Evolutionary conservation across 1,284 basidiomycete species (phyloP).

Genomic region (Boletus smithii): DNA sequence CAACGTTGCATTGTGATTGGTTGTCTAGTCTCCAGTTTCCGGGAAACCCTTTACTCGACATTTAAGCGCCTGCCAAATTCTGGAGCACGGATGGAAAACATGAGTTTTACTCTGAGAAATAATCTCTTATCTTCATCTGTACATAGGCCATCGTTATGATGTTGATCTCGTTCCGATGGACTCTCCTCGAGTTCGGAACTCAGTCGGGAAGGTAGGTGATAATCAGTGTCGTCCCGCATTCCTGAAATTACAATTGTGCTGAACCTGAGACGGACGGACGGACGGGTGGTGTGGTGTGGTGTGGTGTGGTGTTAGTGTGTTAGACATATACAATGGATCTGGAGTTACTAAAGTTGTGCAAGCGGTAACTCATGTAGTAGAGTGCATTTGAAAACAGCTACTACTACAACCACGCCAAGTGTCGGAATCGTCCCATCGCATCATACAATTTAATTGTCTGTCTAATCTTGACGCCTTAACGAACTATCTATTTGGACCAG

Average conservation of each 20-base stretch:
- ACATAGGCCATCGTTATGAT: not conserved
- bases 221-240: not conserved
- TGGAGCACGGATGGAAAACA: too few species aligned
- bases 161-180: not conserved
- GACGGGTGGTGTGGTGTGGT: too few species aligned
- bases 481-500: constrained; percentile 3
- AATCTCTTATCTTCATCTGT: too few species aligned
- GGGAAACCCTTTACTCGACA: not conserved
- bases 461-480: constrained; percentile 3
- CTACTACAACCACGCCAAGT: not conserved
- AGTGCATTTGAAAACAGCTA: too few species aligned
- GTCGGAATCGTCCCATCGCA: not conserved
- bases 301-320: too few species aligned
- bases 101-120: too few species aligned
- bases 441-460: constrained; percentile 2
- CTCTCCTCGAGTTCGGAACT: not conserved
- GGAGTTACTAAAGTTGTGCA: too few species aligned
- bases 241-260: not conserved
- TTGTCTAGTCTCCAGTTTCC: too few species aligned
- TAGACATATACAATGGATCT: too few species aligned
- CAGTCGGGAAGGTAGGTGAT: not conserved
- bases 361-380: too few species aligned
- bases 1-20: too few species aligned
- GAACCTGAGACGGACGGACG: not conserved
- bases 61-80: not conserved